phyloP scores from a whole-genome alignment of 129 eudicot genomes.

The Saposhnikovia divaricata region DNA sequence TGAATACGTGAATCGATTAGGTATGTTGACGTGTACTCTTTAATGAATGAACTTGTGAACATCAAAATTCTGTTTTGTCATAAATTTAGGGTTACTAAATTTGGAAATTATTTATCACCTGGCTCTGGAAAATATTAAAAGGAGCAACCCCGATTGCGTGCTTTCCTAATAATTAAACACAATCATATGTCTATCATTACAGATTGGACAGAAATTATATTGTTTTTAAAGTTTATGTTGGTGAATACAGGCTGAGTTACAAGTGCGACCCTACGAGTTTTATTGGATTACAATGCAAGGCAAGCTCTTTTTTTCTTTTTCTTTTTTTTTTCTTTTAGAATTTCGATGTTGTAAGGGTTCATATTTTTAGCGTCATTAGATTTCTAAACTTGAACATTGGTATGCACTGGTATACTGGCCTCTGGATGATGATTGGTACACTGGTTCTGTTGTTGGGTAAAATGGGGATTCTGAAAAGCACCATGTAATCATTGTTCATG shows the following conservation, averaged over 20 bases:
- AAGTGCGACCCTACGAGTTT: constrained; percentile 69
- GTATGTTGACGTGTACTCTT: neutral
- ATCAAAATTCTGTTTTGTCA: neutral
- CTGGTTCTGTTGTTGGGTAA: constrained; percentile 52
- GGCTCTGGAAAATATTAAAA: neutral
- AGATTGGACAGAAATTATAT: neutral
- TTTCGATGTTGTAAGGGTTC: neutral
- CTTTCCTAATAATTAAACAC: neutral
- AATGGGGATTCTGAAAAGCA: constrained; percentile 50
- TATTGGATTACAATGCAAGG: constrained; percentile 91
- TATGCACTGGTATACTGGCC: constrained; percentile 87
- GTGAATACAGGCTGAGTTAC: constrained; percentile 58
- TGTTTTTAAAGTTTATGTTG: constrained; percentile 3
- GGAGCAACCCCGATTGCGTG: neutral
- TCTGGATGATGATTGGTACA: constrained; percentile 88
- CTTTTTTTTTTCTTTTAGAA: neutral
- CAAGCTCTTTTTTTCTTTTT: constrained; percentile 18
- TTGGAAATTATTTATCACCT: neutral
- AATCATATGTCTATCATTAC: neutral
- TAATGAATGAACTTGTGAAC: neutral
- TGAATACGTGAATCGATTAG: neutral
- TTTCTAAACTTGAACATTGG: constrained; percentile 7
- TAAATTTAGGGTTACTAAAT: neutral
- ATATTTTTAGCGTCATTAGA: neutral
- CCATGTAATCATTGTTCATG: constrained; percentile 42